Evolutionary conservation across 179 eudicot genomes (phyloP).

Genomic region (Camellia oleifera): DNA sequence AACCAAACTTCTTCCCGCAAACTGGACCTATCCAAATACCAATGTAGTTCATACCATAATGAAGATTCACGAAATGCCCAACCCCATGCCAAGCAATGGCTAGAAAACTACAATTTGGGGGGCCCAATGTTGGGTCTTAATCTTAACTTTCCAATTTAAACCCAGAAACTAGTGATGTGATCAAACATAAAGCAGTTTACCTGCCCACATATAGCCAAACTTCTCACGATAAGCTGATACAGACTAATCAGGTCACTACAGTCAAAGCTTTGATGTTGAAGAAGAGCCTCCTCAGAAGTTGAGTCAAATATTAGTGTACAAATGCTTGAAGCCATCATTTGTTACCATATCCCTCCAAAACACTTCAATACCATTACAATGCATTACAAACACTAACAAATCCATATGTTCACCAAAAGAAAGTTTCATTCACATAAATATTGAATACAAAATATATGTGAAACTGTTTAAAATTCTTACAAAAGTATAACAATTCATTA

Average conservation of each 20-base stretch:
- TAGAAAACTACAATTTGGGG: not conserved
- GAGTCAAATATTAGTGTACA: slow-evolving; percentile 69
- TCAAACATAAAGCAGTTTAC: slow-evolving; percentile 34
- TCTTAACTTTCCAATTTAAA: not conserved
- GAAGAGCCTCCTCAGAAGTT: slow-evolving; percentile 70
- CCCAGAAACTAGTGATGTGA: not conserved
- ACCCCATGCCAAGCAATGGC: not conserved
- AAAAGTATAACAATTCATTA: too few relatives aligned
- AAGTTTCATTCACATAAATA: too few relatives aligned
- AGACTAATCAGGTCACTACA: slow-evolving; percentile 32
- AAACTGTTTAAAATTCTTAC: too few relatives aligned
- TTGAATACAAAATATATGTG: too few relatives aligned
- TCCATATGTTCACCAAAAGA: too few relatives aligned
- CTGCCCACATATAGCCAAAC: slow-evolving; percentile 51
- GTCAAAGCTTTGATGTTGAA: slow-evolving; percentile 47
- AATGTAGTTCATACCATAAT: not conserved
- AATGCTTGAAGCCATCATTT: slow-evolving; percentile 91
- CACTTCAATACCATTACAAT: too few relatives aligned
- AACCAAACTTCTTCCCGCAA: not conserved
- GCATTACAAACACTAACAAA: too few relatives aligned
- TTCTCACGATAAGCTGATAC: slow-evolving; percentile 60
- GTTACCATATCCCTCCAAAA: too few relatives aligned
- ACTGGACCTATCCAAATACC: not conserved
- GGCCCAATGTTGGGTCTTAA: too few relatives aligned
- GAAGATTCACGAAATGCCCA: not conserved